Evolutionary conservation across 2,329 filamentous ascomycete genomes (phyloP), one percentile per base, ranked within the genome.

Genomic region (Ceratocystiopsis sp.): DNA sequence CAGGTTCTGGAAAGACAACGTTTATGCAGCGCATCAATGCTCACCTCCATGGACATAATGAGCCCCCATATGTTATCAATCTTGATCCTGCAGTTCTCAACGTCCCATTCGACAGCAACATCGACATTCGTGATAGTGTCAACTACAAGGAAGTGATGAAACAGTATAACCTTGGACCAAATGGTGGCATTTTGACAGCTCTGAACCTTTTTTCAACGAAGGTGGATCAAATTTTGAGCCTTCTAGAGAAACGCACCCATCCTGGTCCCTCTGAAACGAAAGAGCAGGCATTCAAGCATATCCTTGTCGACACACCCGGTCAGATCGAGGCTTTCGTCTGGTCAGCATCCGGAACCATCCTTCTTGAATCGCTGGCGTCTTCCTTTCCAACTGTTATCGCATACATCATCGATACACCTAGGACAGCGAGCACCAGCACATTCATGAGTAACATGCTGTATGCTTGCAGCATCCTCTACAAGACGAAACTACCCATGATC

Each of bases 361-460:
- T 98, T 15, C 78, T 98, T 41, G 87, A 93, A 57, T 89, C 84
- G 14, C 70, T 98, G 41, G 91, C 93, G 0, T 91, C 84, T 4
- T 86, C 83, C 1, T 96, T 98, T 58, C 91, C 93, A 1, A 98
- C 93, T 0, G 85, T 98, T 36, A 85, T 98, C 53, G 91, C 91
- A 45, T 98, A 96, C 63, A 75, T 98, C 46, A 94, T 98, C 60
- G 91, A 98, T 61, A 98, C 91, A 2, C 91, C 93, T 4, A 78
- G 91, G 43, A 93, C 87, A 14, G 78, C 82, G 34, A 93, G 85
- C 35, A 96, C 91, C 0, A 87, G 82, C 49, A 98, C 91, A 0
- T 98, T 98, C 63, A 98, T 98, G 91, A 93, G 84, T 59, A 98
- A 98, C 64, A 98, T 98, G 91, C 78, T 98, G 37, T 98, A 98